These are phyloP conservation scores for Lentinula detonsa DNA, from an alignment of 768 basidiomycete genomes.

Conservation along the genomic window DNA sequence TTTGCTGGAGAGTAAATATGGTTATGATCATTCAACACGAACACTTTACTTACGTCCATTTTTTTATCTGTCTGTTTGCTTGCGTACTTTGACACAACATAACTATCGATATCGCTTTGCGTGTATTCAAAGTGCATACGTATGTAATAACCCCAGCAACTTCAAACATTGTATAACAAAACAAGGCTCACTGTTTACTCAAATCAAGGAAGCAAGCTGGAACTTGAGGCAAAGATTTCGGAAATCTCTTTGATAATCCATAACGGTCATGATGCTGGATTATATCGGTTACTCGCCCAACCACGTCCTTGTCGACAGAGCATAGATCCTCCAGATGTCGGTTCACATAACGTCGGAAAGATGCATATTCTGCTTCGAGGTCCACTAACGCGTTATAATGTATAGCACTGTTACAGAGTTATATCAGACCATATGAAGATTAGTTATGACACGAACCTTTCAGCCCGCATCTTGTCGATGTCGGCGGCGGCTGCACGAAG, in stretches of 20 bases:
- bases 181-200: background rate
- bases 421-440: background rate
- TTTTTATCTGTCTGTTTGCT: background rate
- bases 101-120: no score
- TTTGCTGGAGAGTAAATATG: conserved; percentile 79
- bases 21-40: background rate
- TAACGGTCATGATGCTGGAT: conserved; percentile 45
- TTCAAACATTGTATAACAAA: background rate
- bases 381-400: conserved; percentile 51
- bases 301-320: conserved; percentile 30
- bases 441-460: conserved; percentile 28
- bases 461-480: conserved; percentile 35
- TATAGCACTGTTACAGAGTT: background rate
- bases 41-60: background rate
- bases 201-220: background rate
- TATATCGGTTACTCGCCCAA: conserved; percentile 26
- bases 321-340: conserved; percentile 34
- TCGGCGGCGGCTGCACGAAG: conserved; percentile 38
- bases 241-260: conserved; percentile 44
- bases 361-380: conserved; percentile 49
- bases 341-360: conserved; percentile 31
- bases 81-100: background rate
- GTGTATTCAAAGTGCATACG: no score
- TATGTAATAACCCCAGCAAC: background rate
- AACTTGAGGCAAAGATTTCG: conserved; percentile 30